Evolutionary conservation across 805 yeast species (phyloP), one percentile per base, ranked within the genome.

Genomic region (Candida arabinofermentans): DNA sequence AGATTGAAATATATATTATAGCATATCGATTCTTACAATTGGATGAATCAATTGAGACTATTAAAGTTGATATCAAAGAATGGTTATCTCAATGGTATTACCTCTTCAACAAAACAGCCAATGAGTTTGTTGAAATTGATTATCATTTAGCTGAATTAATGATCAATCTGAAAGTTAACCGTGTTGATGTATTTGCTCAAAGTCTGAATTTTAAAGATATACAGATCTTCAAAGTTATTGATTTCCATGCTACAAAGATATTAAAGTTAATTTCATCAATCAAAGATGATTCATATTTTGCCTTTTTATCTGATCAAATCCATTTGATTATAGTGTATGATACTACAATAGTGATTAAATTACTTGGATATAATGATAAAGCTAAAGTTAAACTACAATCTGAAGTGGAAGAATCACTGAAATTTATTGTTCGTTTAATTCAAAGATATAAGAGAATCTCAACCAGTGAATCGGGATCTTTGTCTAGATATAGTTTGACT

Each of bases 51-150:
- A 33, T 46, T 8, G 48, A 44, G 0, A 17, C 36, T 5, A 44
- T 51, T 22, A 34, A 49, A 12, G 7, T 64, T 4, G 85, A 79
- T 42, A 59, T 83, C n/a, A 64, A 61, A 22, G 54, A 57, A 4
- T 86, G 93, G 93, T 66, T 72, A 42, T 75, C 74, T 2, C 81
- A 79, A 54, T 85, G 91, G 91, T 77, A 72, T 34, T 76, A 77
- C 50, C 60, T 84, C 21, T 77, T 83, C 57, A 74, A 75, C 37
- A 89, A 83, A 58, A 84, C 88, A 1, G 77, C 82, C 2, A 69
- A 81, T 37, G 90, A 86, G 54, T 85, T 84, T 60, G 83, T 83
- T 3, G 89, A 81, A 53, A 73, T 83, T 43, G 80, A 82, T 36
- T 82, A 79, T 57, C 78, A 83, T 56, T 81, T 80, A 49, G 75